Evolutionary conservation across 2,329 filamentous ascomycete species (phyloP).

Genomic region (Monosporascus ibericus): DNA sequence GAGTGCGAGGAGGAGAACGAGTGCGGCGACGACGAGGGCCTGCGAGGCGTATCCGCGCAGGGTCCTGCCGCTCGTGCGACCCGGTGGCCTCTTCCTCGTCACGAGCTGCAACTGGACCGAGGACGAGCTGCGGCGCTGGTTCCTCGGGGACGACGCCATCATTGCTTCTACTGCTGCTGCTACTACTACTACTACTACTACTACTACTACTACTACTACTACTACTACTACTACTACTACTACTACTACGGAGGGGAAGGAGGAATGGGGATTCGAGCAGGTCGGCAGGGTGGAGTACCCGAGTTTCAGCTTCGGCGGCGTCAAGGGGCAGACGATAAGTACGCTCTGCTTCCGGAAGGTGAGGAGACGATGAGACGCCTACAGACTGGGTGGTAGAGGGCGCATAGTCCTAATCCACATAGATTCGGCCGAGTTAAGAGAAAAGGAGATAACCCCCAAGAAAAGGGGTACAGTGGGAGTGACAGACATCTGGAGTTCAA

Average conservation of each 20-base stretch:
- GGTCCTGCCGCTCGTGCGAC: slow-evolving; percentile 62
- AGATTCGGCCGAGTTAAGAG: neutral
- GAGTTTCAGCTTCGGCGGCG: slow-evolving; percentile 83
- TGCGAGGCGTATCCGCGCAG: slow-evolving; percentile 70
- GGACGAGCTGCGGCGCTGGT: slow-evolving; percentile 76
- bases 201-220: too few species aligned
- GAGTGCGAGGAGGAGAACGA: neutral
- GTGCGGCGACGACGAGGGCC: slow-evolving; percentile 26
- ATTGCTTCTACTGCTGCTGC: too few species aligned
- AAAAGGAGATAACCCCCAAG: neutral
- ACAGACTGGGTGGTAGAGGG: neutral
- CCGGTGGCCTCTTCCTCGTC: slow-evolving; percentile 69
- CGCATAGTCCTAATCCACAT: neutral
- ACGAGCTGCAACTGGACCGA: slow-evolving; percentile 99
- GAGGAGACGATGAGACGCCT: slow-evolving; percentile 13
- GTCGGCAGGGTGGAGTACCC: slow-evolving; percentile 72
- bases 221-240: too few species aligned
- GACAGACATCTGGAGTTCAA: neutral
- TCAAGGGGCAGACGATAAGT: slow-evolving; percentile 82
- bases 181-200: too few species aligned
- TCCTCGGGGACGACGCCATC: slow-evolving; percentile 36
- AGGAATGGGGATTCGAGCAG: slow-evolving; percentile 45
- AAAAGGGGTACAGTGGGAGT: neutral
- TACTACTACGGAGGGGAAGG: slow-evolving; percentile 3
- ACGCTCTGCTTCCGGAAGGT: slow-evolving; percentile 70